Base-by-base conservation (phyloP, 2,329 filamentous ascomycete genomes). In the Alternaria brassicae region DNA sequence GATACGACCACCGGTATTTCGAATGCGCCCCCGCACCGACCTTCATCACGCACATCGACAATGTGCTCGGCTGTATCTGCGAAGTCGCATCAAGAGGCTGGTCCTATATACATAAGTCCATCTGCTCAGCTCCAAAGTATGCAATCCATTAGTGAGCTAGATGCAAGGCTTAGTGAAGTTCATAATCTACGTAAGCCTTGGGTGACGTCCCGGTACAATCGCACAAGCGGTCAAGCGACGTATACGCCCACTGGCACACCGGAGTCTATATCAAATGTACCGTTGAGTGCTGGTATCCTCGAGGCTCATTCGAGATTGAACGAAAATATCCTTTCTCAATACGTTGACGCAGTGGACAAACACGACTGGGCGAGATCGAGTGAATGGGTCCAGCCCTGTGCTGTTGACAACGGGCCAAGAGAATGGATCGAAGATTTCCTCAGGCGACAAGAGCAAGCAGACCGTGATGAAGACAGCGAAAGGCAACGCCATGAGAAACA, bases 401-500 rank as follows among this genome's bases (percentile, higher is more conserved):
- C 36, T 27, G 44, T 47, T 1, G n/a, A 15, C 3, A 28, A 55
- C 23, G 56, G 45, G 10, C 36, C 55, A 10, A 55, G 41, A 6
- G 44, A 58, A 45, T 61, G 59, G 59, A 61, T 61, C 8, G 59
- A 61, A 45, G 59, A 54, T 25, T 61, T 47, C 36, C 55, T 61
- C 10, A 39, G 32, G 4, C 55, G 59, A 23, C 53, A 52, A 17
- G 55, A 50, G 28, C 45, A 58, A 37, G 55, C 55, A 10, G 56
- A 55, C 23, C 55, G 45, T 7, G 27, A 40, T 5, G 58, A 58
- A 21, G 36, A 48, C 3, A 15, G 13, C 21, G 42, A 57, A 10
- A 13, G 32, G 21, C 23, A 34, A 3, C 42, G 44, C 12, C 39
- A 45, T 9, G 41, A 57, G 12, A 58, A 49, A n/a, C 45, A 44